Conservation (phyloP, 495 filamentous ascomycete species). For the Podospora didyma region DNA sequence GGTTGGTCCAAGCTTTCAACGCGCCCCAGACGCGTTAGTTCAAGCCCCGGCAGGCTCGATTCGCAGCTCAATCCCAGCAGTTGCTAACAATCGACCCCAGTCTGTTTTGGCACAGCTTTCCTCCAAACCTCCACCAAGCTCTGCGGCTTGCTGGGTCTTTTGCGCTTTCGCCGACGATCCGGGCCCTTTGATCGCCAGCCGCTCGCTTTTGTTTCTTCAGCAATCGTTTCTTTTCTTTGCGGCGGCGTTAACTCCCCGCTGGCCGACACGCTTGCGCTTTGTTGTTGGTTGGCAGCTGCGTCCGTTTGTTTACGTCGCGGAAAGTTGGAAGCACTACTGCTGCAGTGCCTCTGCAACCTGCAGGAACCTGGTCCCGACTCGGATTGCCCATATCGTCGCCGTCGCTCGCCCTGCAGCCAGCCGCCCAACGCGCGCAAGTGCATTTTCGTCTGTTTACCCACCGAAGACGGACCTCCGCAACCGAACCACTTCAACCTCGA, state of each 20-base stretch:
- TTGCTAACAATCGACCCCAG: neutral
- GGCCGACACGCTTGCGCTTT: neutral
- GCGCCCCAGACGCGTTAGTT: neutral
- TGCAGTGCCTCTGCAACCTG: constrained; percentile 8
- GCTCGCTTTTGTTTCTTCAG: constrained; percentile 6
- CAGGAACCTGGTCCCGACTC: neutral
- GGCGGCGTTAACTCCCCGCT: neutral
- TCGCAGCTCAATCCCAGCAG: neutral
- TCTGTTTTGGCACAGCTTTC: neutral
- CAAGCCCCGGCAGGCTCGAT: neutral
- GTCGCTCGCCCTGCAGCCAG: neutral
- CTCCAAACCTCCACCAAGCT: neutral
- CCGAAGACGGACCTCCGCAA: too few species aligned
- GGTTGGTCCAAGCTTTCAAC: neutral
- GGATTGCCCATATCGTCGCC: neutral
- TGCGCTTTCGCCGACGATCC: constrained; percentile 3
- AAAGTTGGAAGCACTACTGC: neutral
- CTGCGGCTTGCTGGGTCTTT: neutral
- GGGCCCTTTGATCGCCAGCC: neutral
- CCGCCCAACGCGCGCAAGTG: neutral
- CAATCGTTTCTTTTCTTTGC: neutral
- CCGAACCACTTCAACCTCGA: neutral
- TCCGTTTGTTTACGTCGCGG: constrained; percentile 9
- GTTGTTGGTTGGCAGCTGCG: neutral
- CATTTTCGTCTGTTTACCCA: neutral